Evolutionary conservation across 352 stramenopile species (phyloP).

Genomic region (Globisporangium lucens): DNA sequence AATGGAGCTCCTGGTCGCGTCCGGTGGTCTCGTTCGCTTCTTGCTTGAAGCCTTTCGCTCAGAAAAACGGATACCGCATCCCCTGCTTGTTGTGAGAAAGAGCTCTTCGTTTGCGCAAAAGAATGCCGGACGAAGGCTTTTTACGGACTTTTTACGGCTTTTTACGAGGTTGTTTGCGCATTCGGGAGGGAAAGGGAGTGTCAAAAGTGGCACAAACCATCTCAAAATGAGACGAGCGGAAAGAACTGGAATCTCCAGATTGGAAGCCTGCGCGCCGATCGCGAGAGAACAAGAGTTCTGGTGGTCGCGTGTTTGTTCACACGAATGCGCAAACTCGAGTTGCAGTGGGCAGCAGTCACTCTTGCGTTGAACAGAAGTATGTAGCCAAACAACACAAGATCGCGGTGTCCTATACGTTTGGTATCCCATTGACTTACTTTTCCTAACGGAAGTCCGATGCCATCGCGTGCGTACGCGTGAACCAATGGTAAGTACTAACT

Average conservation of each 20-base stretch:
- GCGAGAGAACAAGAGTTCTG: background rate
- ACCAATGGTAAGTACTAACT: no score
- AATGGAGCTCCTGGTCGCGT: background rate
- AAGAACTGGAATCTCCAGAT: background rate
- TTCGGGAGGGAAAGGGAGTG: background rate
- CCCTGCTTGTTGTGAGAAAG: background rate
- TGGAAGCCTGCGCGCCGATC: background rate
- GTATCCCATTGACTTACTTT: no score
- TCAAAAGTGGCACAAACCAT: background rate
- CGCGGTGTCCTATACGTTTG: no score
- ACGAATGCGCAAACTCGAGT: background rate
- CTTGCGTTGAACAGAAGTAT: no score
- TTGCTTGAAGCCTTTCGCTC: conserved; percentile 1
- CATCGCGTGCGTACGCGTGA: no score
- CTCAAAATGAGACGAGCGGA: conserved; percentile 7
- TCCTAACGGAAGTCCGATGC: no score
- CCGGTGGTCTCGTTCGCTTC: conserved; percentile 7
- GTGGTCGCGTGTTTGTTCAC: background rate
- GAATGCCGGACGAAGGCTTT: background rate
- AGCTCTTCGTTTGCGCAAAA: conserved; percentile 5
- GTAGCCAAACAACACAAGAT: no score
- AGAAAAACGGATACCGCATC: background rate
- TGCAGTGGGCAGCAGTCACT: background rate
- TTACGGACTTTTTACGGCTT: conserved; percentile 9
- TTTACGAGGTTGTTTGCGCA: conserved; percentile 12